Evolutionary conservation across 2,329 filamentous ascomycete species (phyloP), one percentile per base, ranked within the genome.

Genomic region (Hypoxylon rubiginosum): DNA sequence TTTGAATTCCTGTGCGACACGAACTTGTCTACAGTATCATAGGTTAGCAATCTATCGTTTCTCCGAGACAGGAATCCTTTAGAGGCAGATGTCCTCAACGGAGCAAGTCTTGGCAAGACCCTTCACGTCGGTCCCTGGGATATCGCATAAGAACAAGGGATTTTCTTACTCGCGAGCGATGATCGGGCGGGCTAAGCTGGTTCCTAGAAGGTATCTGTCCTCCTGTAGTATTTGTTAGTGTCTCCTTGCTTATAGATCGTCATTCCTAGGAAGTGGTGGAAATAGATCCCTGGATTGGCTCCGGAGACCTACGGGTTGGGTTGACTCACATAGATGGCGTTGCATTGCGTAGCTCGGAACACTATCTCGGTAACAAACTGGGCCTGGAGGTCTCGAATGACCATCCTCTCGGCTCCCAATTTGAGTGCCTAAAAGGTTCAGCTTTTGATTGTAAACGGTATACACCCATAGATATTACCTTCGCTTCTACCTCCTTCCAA

Each of bases 351-450:
- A 67, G 92, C 92, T 56, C 87, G 90, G 86, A 90, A 94, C 84
- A 90, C 91, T 48, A 96, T 85, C 82, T 95, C 87, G 73, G 94
- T 91, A 71, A 96, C 88, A 75, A 96, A 94, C 80, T 93, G 90
- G 72, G 85, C 84, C 74, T 89, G 88, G 58, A 95, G 85, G 78
- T 96, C 87, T 68, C 84, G 81, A 70, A 89, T 84, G 69, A 86
- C 78, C 79, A 90, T 87, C 79, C 88, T 86, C 80, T 86, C 82
- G 21, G 91, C 91, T 74, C 91, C 91, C 69, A 92, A 87, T 79
- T 86, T 86, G 68, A 88, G 63, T 7, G 68, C 70, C 50, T 62
- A 21, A 11, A 15, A 13, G 3, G 21, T 7, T 62, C 24, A 62
- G 51, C 19, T 32, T 32, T 28, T 52, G 26, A 10, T 34, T 21